Percentiles rank a stretch among this genome's conserved stretches.
phyloP scores from a whole-genome alignment of 352 stramenopile genomes.

The Pythium phragmiticola region DNA sequence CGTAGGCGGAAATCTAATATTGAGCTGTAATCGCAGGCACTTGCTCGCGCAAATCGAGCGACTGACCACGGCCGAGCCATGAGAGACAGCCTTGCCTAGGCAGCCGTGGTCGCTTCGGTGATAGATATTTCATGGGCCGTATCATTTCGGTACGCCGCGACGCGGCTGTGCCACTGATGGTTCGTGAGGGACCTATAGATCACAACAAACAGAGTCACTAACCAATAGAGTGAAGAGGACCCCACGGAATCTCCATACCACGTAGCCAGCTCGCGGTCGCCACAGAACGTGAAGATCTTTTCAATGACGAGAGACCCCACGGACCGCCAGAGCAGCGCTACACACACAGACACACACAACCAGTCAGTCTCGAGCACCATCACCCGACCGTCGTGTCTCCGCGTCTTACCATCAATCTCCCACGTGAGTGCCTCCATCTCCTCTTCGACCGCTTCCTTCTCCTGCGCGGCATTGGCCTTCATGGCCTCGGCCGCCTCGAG shows the following conservation, averaged over 20 bases:
- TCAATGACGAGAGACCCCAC: conserved; percentile 16
- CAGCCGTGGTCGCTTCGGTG: not conserved
- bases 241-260: conserved; percentile 10
- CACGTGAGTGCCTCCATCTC: conserved; percentile 58
- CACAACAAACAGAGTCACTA: not conserved
- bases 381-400: too few relatives aligned
- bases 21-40: conserved; percentile 3
- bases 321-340: conserved; percentile 26
- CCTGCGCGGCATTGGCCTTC: conserved; percentile 32
- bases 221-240: not conserved
- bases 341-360: conserved; percentile 6
- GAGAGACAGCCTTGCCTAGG: not conserved
- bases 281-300: conserved; percentile 22
- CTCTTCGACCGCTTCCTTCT: conserved; percentile 44
- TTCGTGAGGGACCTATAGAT: conserved; percentile 22
- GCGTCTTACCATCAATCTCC: conserved; percentile 58
- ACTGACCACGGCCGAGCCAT: conserved; percentile 4
- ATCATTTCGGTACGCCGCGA: conserved; percentile 7
- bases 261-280: conserved; percentile 16
- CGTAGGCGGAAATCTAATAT: too few relatives aligned
- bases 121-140: not conserved
- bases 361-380: conserved; percentile 3
- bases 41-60: conserved; percentile 18
- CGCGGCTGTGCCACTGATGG: conserved; percentile 22
- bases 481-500: conserved; percentile 38